A percentile compares a stretch with the other conserved stretches of the same genome.
Evolutionary conservation across 768 basidiomycete genomes (phyloP).

Genomic region (Sarcomyxa edulis): DNA sequence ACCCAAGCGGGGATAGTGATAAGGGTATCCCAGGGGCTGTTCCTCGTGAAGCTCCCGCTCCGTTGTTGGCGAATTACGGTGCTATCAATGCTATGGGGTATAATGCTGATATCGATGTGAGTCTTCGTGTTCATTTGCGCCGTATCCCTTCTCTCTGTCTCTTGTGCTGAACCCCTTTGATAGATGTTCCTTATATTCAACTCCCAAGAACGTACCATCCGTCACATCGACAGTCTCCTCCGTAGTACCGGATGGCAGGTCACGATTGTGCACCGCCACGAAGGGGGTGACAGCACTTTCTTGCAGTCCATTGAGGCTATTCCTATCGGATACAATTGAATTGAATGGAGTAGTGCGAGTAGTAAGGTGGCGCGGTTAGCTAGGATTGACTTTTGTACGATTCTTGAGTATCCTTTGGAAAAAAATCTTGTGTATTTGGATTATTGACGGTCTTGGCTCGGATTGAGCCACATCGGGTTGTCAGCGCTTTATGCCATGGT

Average conservation of each 20-base stretch:
- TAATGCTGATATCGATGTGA: constrained; percentile 28
- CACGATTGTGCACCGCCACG: constrained; percentile 15
- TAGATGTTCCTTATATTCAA: constrained; percentile 37
- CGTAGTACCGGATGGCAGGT: constrained; percentile 28
- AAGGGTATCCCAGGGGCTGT: constrained; percentile 16
- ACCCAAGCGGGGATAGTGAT: constrained; percentile 14
- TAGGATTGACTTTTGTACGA: too few species aligned
- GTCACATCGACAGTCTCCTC: constrained; percentile 23
- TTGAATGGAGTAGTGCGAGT: too few species aligned
- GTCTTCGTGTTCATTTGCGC: constrained; percentile 7
- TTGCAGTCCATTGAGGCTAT: constrained; percentile 20
- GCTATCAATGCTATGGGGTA: constrained; percentile 29
- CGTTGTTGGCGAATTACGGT: constrained; percentile 34
- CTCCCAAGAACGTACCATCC: constrained; percentile 31
- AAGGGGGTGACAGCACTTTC: constrained; percentile 13
- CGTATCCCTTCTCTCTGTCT: too few species aligned
- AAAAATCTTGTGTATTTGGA: too few species aligned
- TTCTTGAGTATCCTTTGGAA: too few species aligned
- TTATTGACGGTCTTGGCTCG: too few species aligned
- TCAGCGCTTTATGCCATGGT: too few species aligned
- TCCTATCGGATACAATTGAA: constrained; percentile 14
- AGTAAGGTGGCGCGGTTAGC: too few species aligned
- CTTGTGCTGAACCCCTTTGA: background rate
- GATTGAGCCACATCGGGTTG: too few species aligned
- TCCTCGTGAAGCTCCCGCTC: constrained; percentile 23